These are phyloP conservation scores for Eucalyptus curtisii DNA, from an alignment of 345 rosid species.

Conservation along the genomic window DNA sequence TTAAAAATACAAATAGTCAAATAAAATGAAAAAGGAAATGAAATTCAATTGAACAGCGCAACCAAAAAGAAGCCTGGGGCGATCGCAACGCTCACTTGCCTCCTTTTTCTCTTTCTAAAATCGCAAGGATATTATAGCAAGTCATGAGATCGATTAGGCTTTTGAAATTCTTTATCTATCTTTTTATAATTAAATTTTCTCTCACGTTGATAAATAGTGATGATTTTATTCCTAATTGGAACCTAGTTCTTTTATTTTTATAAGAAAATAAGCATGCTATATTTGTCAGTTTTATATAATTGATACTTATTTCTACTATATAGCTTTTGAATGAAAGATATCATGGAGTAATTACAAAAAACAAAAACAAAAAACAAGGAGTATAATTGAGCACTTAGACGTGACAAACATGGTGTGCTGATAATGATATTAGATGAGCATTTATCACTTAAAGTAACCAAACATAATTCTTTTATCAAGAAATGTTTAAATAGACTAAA, in stretches of 20 bases:
- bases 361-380: accelerated
- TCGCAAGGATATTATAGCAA: not conserved
- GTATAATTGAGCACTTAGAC: not conserved
- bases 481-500: too few species aligned
- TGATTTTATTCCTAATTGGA: not conserved
- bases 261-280: accelerated
- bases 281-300: not conserved
- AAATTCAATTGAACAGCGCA: not conserved
- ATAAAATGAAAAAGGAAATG: not conserved
- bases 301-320: not conserved
- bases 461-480: not conserved
- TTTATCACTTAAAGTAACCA: not conserved
- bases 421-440: not conserved
- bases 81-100: not conserved
- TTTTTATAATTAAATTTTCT: not conserved
- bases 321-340: not conserved
- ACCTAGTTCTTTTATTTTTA: not conserved
- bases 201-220: not conserved
- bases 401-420: accelerated
- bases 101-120: not conserved
- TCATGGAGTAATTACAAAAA: not conserved
- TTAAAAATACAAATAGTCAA: not conserved
- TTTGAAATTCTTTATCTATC: not conserved
- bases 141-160: not conserved
- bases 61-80: not conserved